Conservation (phyloP, 495 filamentous ascomycete genomes). For the Achaetomiella virescens region DNA sequence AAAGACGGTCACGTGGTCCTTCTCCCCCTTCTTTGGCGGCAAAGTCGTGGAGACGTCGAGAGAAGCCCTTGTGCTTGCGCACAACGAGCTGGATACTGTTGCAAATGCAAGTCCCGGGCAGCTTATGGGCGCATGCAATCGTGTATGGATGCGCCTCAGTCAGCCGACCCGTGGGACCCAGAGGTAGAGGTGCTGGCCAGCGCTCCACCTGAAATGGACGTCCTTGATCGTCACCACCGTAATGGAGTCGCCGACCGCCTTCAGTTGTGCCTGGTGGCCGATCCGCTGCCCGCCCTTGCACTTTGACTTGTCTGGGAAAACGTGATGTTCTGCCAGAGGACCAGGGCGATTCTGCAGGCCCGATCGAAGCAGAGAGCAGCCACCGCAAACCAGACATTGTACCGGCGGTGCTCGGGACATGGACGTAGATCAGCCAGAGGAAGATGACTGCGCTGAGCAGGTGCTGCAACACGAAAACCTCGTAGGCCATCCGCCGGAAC, state of each 20-base stretch:
- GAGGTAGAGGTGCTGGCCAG: conserved; percentile 76
- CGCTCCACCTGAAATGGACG: conserved; percentile 62
- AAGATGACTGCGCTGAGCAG: conserved; percentile 61
- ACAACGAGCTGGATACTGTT: conserved; percentile 66
- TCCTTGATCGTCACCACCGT: conserved; percentile 66
- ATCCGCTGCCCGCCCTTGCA: conserved; percentile 39
- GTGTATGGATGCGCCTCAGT: conserved; percentile 80
- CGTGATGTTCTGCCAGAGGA: conserved; percentile 61
- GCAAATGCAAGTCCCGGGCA: conserved; percentile 43
- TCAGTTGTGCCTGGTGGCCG: conserved; percentile 56
- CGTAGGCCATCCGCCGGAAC: conserved; percentile 62
- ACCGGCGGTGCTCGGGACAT: conserved; percentile 53
- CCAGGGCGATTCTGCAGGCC: conserved; percentile 41
- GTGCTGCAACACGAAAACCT: conserved; percentile 79
- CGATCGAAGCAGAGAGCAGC: conserved; percentile 67
- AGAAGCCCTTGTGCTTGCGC: conserved; percentile 65
- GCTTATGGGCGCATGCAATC: conserved; percentile 50
- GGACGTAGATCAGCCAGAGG: conserved; percentile 58
- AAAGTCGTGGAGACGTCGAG: conserved; percentile 56
- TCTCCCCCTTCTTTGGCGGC: conserved; percentile 47
- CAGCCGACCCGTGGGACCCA: conserved; percentile 60
- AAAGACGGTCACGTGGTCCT: conserved; percentile 40
- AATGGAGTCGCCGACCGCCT: conserved; percentile 53
- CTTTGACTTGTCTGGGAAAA: conserved; percentile 30
- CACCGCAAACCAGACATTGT: conserved; percentile 69